phyloP scores from a whole-genome alignment of 2,329 filamentous ascomycete species.

The Elsinoe fawcettii region DNA sequence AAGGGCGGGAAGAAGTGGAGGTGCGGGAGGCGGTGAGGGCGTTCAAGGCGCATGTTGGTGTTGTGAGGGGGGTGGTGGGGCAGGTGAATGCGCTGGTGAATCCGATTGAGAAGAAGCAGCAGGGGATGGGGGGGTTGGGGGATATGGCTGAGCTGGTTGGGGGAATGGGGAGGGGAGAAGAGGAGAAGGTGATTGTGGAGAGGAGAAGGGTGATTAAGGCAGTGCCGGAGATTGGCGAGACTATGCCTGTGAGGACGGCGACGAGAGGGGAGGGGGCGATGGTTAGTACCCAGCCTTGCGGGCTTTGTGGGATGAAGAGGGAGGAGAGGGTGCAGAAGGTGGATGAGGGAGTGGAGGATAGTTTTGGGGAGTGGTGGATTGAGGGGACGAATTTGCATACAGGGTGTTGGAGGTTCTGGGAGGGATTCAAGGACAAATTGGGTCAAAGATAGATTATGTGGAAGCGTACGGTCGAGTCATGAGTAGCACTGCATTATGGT shows the following conservation, averaged over 20 bases:
- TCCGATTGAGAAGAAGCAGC: constrained; percentile 30
- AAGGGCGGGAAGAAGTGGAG: constrained; percentile 76
- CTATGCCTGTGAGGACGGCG: constrained; percentile 58
- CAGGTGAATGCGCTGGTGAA: constrained; percentile 46
- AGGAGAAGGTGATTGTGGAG: constrained; percentile 54
- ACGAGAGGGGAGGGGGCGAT: constrained; percentile 58
- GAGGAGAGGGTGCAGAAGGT: constrained; percentile 74
- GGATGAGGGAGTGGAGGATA: constrained; percentile 72
- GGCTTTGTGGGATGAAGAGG: constrained; percentile 79
- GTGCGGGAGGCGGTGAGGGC: constrained; percentile 65
- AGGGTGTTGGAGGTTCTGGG: constrained; percentile 77
- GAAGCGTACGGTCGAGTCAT: background rate
- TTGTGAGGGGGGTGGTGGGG: constrained; percentile 64
- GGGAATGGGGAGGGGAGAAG: constrained; percentile 66
- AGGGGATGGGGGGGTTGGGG: constrained; percentile 57
- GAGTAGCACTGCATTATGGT: background rate
- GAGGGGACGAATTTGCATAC: constrained; percentile 51
- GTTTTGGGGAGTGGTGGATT: constrained; percentile 94
- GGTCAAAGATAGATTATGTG: constrained; percentile 52
- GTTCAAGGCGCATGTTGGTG: constrained; percentile 70
- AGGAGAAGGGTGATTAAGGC: constrained; percentile 23
- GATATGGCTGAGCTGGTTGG: constrained; percentile 83
- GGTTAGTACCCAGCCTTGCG: constrained; percentile 66
- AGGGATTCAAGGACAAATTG: constrained; percentile 62
- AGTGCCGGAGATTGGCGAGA: constrained; percentile 64